Base-by-base conservation (phyloP, 371 early-diverging fungal species). In the Apophysomyces ossiformis region DNA sequence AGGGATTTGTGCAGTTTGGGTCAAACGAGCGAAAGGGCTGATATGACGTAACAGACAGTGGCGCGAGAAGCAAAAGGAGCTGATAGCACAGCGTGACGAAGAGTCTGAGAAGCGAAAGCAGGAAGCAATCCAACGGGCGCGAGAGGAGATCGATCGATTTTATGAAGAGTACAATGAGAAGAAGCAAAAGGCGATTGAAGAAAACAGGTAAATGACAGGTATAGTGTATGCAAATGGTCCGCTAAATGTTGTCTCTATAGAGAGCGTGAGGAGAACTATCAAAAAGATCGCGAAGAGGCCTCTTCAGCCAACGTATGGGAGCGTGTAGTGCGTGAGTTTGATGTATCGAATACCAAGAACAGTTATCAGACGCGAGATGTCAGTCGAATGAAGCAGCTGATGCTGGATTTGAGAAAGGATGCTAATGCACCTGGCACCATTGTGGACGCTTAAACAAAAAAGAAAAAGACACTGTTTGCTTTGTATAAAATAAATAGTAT, bases 161-260 rank as follows among this genome's bases (percentile, higher is more conserved):
- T 97, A 97, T 71, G 96, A 94, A 64, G 96, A 96, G 47, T 97
- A 96, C 73, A 96, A 96, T 68, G 92, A 92, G 69, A 95, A 92
- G 81, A 94, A 93, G 75, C 86, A 87, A 50, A 88, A 88, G 67
- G 79, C 89, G 1, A 87, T 95, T 60, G 83, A 87, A 65, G 84
- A 89, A 65, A 96, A 96, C 85, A 83, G 90, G 87, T 86, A 82
- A 63, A 39, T 37, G 26, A 13, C 36, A 39, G 45, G 35, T 15
- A 57, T 18, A 35, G 7, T 21, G 7, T 7, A 37, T 9, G 0
- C 8, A 39, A 35, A 13, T 57, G 21, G n/a, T 62, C 26, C 26
- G 26, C 26, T 26, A 26, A 26, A 26, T 26, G 2, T 26, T 26
- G 2, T 26, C 26, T 26, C 26, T 26, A 26, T 61, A 87, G 87